Evolutionary conservation across 108 stramenopile genomes (phyloP).

Genomic region (Skeletonema costatum): DNA sequence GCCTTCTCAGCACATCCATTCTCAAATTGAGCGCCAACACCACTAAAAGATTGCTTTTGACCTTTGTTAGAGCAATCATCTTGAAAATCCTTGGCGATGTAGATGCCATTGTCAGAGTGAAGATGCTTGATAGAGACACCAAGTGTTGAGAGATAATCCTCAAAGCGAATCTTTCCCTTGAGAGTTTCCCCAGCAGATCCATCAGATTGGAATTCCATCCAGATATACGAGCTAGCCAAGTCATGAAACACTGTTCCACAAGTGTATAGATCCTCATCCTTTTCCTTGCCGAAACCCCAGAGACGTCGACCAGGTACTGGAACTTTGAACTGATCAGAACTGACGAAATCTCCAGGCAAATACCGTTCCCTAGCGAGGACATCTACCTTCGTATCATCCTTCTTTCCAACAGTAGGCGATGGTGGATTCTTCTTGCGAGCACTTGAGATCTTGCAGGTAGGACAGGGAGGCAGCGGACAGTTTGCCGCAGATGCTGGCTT

Average conservation of each 20-base stretch:
- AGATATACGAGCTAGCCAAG: slow-evolving; percentile 22
- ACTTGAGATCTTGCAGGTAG: background rate
- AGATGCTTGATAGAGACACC: slow-evolving; percentile 34
- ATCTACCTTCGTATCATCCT: background rate
- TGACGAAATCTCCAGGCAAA: slow-evolving; percentile 38
- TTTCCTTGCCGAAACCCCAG: slow-evolving; percentile 33
- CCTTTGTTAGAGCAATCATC: background rate
- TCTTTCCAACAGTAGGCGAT: background rate
- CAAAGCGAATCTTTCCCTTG: slow-evolving; percentile 33
- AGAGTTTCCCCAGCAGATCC: slow-evolving; percentile 42
- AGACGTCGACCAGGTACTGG: slow-evolving; percentile 29
- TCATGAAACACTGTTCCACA: slow-evolving; percentile 55
- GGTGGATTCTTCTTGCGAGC: background rate
- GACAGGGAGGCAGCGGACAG: background rate
- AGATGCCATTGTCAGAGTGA: slow-evolving; percentile 42
- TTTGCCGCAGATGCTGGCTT: background rate
- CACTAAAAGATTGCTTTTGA: slow-evolving; percentile 30
- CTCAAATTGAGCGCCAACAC: slow-evolving; percentile 47
- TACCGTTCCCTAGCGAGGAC: background rate
- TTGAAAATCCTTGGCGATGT: slow-evolving; percentile 5
- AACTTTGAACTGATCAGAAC: slow-evolving; percentile 39
- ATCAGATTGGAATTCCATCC: slow-evolving; percentile 26
- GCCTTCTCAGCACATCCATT: slow-evolving; percentile 49
- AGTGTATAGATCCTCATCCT: background rate
- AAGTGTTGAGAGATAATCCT: background rate